phyloP scores from a whole-genome alignment of 2,329 filamentous ascomycete species.

The Aspergillus eucalypticola region DNA sequence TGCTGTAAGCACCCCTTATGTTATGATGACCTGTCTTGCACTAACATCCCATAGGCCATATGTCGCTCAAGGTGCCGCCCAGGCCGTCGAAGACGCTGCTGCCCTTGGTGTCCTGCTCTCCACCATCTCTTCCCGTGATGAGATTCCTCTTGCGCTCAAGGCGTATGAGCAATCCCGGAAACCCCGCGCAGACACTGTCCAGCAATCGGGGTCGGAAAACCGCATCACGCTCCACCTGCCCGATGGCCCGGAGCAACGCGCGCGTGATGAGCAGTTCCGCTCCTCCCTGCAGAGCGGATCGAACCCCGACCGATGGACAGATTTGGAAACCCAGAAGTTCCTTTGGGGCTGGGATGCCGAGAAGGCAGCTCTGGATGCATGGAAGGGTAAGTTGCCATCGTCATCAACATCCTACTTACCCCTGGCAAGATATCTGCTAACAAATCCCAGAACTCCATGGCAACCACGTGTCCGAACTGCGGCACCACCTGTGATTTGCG shows the following conservation, averaged over 20 bases:
- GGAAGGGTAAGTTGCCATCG: conserved; percentile 27
- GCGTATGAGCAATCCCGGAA: conserved; percentile 43
- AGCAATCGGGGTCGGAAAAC: conserved; percentile 39
- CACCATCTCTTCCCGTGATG: conserved; percentile 29
- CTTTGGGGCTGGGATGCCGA: conserved; percentile 43
- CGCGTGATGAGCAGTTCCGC: conserved; percentile 43
- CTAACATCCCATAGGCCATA: conserved; percentile 28
- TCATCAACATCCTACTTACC: not conserved
- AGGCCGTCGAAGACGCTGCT: conserved; percentile 48
- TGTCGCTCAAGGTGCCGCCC: conserved; percentile 49
- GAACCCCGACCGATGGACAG: conserved; percentile 65
- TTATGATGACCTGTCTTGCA: too few species aligned
- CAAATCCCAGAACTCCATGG: not conserved
- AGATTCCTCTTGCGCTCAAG: conserved; percentile 37
- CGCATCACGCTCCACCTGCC: conserved; percentile 40
- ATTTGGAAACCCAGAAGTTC: conserved; percentile 61
- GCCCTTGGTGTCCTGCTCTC: conserved; percentile 39
- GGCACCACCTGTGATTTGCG: not conserved
- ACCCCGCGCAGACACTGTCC: conserved; percentile 41
- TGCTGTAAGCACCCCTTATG: conserved; percentile 34
- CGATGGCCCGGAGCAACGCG: conserved; percentile 42
- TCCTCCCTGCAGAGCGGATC: conserved; percentile 26
- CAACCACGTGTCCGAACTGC: conserved; percentile 2
- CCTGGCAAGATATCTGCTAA: not conserved
- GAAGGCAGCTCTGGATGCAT: conserved; percentile 32